phyloP scores from a whole-genome alignment of 208 protist species.

The Lotmaria passim region DNA sequence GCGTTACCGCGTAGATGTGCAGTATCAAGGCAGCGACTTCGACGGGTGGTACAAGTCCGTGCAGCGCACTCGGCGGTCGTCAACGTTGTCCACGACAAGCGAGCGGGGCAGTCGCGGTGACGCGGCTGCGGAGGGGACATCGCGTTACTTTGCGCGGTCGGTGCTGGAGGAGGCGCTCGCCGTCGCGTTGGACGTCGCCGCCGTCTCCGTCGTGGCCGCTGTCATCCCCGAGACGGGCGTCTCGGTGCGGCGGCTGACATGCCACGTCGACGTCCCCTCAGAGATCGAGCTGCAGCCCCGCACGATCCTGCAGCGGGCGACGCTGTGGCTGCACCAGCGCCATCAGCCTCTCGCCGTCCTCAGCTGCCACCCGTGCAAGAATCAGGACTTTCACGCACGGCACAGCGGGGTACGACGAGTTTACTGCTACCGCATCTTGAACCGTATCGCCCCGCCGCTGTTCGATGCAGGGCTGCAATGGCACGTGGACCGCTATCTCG shows the following conservation, averaged over 20 bases:
- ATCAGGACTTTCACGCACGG: conserved; percentile 89
- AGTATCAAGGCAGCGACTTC: conserved; percentile 89
- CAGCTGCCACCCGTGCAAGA: conserved; percentile 69
- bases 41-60: conserved; percentile 88
- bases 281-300: conserved; percentile 80
- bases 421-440: conserved; percentile 92
- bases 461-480: conserved; percentile 88
- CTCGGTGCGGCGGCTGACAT: conserved; percentile 78
- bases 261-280: conserved; percentile 85
- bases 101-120: conserved; percentile 33
- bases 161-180: conserved; percentile 85
- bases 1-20: conserved; percentile 90
- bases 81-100: too few relatives aligned
- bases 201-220: conserved; percentile 59
- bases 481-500: conserved; percentile 88
- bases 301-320: conserved; percentile 88
- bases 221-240: conserved; percentile 84
- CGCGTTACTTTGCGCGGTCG: conserved; percentile 43
- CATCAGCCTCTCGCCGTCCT: conserved; percentile 80
- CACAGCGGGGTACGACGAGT: conserved; percentile 74
- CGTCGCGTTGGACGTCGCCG: conserved; percentile 73
- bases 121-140: conserved; percentile 24
- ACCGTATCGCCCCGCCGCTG: conserved; percentile 86
- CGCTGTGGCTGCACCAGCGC: conserved; percentile 81
- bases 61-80: conserved; percentile 16